Conservation (phyloP, 2,329 filamentous ascomycete genomes). For the Gaeumannomyces tritici region DNA sequence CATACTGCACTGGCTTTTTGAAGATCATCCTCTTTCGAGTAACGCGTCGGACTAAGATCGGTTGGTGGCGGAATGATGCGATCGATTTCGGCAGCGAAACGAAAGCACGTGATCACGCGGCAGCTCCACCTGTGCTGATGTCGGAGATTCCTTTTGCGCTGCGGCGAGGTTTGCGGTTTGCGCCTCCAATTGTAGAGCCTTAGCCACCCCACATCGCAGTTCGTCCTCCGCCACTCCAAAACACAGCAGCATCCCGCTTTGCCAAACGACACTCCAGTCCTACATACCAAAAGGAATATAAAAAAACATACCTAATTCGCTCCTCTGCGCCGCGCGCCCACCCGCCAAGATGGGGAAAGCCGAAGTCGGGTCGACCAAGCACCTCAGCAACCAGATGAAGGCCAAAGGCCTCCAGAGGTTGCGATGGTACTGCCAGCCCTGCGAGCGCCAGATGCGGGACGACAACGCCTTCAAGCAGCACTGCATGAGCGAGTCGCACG, state of each 20-base stretch:
- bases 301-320: not conserved
- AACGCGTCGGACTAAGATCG: not conserved
- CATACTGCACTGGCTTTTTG: not conserved
- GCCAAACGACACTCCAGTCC: too few relatives aligned
- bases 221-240: not conserved
- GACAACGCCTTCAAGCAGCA: constrained; percentile 92
- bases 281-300: too few relatives aligned
- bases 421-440: constrained; percentile 85
- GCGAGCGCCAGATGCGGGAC: constrained; percentile 63
- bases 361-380: constrained; percentile 85
- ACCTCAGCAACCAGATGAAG: constrained; percentile 86
- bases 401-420: constrained; percentile 68
- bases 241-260: not conserved
- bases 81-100: not conserved
- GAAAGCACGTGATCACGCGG: constrained; percentile 3
- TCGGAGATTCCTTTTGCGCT: not conserved
- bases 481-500: constrained; percentile 73
- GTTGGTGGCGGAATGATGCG: not conserved
- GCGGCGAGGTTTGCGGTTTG: not conserved
- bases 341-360: constrained; percentile 70
- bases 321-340: not conserved
- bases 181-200: not conserved
- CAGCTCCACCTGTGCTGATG: not conserved
- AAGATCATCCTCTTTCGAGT: not conserved
- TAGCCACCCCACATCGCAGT: not conserved